phyloP scores from a whole-genome alignment of 1,284 basidiomycete genomes.

The Naganishia sp. region DNA sequence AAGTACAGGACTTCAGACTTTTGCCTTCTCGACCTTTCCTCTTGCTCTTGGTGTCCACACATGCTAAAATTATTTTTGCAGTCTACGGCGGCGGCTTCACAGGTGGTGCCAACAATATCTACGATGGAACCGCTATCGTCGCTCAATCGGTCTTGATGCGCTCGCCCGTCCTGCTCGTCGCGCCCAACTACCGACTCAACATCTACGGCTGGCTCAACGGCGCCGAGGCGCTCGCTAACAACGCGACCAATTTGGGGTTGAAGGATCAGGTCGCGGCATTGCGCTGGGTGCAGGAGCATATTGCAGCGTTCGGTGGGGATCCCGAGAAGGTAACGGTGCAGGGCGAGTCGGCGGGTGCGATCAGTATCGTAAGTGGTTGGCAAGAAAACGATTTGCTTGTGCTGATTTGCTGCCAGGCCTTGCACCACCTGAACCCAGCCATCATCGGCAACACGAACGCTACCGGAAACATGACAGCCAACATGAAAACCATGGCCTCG shows the following conservation, averaged over 20 bases:
- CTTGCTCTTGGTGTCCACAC: not conserved
- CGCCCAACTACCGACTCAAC: constrained; percentile 56
- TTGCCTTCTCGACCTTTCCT: constrained; percentile 6
- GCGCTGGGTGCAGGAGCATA: constrained; percentile 57
- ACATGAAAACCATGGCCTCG: not conserved
- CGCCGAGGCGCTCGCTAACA: constrained; percentile 43
- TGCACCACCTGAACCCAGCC: constrained; percentile 43
- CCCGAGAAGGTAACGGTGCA: constrained; percentile 51
- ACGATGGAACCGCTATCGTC: constrained; percentile 38
- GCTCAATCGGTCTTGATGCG: constrained; percentile 37
- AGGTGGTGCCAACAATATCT: constrained; percentile 35
- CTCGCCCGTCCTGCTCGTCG: constrained; percentile 53
- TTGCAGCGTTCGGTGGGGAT: constrained; percentile 58
- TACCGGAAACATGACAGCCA: not conserved
- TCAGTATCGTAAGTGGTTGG: constrained; percentile 37
- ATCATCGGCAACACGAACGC: constrained; percentile 32
- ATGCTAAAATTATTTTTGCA: constrained; percentile 1
- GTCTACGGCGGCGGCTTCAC: constrained; percentile 50
- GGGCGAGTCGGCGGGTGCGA: constrained; percentile 53
- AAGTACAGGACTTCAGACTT: too few species aligned
- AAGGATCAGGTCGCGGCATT: constrained; percentile 56
- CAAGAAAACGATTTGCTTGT: not conserved
- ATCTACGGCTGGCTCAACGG: constrained; percentile 55
- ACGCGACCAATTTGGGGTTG: constrained; percentile 50
- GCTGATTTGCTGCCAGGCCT: not conserved